Evolutionary conservation across 202 grass and related monocot species (phyloP), one percentile per base, ranked within the genome.

Genomic region (Zizania palustris): DNA sequence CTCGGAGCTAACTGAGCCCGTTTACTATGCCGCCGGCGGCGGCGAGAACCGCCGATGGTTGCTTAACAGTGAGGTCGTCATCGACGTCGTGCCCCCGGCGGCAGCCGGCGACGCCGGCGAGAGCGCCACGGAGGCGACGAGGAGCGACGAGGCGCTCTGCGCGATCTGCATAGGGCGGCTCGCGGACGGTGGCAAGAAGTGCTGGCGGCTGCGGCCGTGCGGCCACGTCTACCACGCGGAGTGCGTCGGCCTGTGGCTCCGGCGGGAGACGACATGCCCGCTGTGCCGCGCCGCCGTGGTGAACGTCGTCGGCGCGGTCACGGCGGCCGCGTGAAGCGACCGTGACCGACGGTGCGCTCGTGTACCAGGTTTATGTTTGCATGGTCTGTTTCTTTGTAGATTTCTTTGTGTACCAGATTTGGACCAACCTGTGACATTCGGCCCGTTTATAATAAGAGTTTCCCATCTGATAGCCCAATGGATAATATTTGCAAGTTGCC

Each of bases 181-280:
- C 8, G 50, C 3, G 11, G 55, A 48, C 9, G 36, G 84, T 8
- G 69, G 70, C 19, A 28, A 4, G 76, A 18, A 2, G 65, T 5
- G 41, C 76, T 64, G 71, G 58, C 46, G 55, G 15, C 75, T 88
- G 71, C 39, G 56, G 13, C 63, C 15, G 55, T 88, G 80, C 69
- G 58, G 81, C 4, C 81, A 88, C 70, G 75, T 49, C 8, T 84
- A 70, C 76, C 86, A 88, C 71, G 70, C 46, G 15, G 81, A 66
- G 48, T 84, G 81, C 76, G 34, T 88, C 44, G 57, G 12, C 46
- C 33, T 41, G 64, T 88, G 76, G 81, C 70, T 88, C 11, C 3
- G 57, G 76, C 68, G 59, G 41, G 50, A 6, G 71, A 1, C 20
- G 57, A 60, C 62, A 18, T 84, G 81, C 76, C 86, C 76, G 41